phyloP scores from a whole-genome alignment of 768 basidiomycete genomes.

The Russula olivacea region DNA sequence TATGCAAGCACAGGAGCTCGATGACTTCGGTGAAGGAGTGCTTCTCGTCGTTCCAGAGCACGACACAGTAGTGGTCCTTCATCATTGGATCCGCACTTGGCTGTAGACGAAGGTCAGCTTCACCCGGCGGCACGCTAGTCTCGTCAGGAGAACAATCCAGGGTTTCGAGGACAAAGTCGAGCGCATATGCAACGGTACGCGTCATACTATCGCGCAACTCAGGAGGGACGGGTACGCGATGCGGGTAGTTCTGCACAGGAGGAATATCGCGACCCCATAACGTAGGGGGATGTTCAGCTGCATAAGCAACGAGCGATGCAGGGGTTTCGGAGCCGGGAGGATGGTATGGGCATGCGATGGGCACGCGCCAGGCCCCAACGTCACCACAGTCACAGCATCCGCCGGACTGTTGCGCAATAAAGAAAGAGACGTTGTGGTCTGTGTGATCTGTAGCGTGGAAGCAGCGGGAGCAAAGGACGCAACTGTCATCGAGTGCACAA shows the following conservation, averaged over 20 bases:
- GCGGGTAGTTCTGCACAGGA: slow-evolving; percentile 54
- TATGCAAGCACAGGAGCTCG: slow-evolving; percentile 57
- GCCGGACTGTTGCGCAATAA: slow-evolving; percentile 85
- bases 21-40: slow-evolving; percentile 89
- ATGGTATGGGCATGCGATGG: slow-evolving; percentile 68
- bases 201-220: slow-evolving; percentile 72
- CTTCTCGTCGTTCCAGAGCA: slow-evolving; percentile 97
- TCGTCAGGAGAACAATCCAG: slow-evolving; percentile 81
- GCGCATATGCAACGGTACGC: slow-evolving; percentile 64
- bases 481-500: slow-evolving; percentile 84
- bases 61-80: slow-evolving; percentile 73
- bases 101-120: slow-evolving; percentile 66
- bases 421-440: slow-evolving; percentile 89
- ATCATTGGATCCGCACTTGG: slow-evolving; percentile 73
- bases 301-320: slow-evolving; percentile 30
- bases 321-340: slow-evolving; percentile 42
- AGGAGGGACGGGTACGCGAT: slow-evolving; percentile 49
- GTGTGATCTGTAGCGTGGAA: slow-evolving; percentile 84
- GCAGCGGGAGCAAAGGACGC: slow-evolving; percentile 84
- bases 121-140: slow-evolving; percentile 55
- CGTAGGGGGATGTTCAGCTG: slow-evolving; percentile 20
- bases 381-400: slow-evolving; percentile 97
- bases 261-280: slow-evolving; percentile 46
- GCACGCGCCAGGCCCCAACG: slow-evolving; percentile 72
- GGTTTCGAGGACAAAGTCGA: slow-evolving; percentile 81